phyloP scores from a whole-genome alignment of 257 asterid species.

The Solanum peruvianum region DNA sequence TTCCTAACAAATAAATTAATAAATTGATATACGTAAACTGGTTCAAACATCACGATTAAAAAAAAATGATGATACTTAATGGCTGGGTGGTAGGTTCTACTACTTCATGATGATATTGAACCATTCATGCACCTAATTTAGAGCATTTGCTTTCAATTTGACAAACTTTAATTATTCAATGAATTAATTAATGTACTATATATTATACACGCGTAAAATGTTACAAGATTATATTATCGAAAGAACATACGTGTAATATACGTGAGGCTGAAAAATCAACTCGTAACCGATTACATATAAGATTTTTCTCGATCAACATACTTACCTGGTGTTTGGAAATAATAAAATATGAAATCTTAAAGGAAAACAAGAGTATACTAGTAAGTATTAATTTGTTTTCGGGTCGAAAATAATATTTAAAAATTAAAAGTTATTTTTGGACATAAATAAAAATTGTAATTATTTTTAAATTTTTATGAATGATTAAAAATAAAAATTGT shows the following conservation, averaged over 20 bases:
- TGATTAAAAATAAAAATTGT: background rate
- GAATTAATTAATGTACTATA: background rate
- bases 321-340: background rate
- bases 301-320: background rate
- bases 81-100: background rate
- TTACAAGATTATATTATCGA: background rate
- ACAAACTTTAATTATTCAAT: background rate
- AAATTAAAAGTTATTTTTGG: background rate
- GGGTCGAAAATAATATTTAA: background rate
- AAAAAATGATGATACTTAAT: background rate
- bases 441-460: background rate
- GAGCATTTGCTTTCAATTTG: background rate
- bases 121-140: background rate
- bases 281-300: background rate
- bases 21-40: background rate
- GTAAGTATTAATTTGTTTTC: background rate
- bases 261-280: background rate
- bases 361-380: background rate
- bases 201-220: background rate
- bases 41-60: background rate
- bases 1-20: background rate
- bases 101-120: background rate
- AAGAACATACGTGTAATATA: background rate
- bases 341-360: background rate
- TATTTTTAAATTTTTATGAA: background rate